Evolutionary conservation across 2,329 filamentous ascomycete genomes (phyloP).

Genomic region (Emmonsia crescens): DNA sequence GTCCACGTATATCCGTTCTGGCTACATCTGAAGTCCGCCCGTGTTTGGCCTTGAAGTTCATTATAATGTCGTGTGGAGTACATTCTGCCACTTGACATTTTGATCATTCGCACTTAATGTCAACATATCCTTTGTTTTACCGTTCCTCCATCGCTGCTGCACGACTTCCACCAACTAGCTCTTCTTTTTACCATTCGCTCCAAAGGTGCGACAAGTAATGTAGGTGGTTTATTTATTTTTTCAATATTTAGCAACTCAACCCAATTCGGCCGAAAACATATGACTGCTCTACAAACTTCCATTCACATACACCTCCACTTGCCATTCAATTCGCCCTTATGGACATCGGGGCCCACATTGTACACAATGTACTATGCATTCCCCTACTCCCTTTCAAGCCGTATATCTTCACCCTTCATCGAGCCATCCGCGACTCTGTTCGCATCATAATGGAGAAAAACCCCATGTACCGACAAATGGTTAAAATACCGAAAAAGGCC

Average conservation of each 20-base stretch:
- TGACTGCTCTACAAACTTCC: background rate
- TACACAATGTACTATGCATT: background rate
- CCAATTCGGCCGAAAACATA: background rate
- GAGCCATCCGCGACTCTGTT: background rate
- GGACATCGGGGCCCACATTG: background rate
- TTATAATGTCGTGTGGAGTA: background rate
- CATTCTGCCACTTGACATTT: background rate
- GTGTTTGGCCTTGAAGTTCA: background rate
- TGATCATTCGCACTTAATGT: background rate
- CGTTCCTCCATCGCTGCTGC: background rate
- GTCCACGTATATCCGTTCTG: background rate
- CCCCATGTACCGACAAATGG: no score
- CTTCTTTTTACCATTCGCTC: background rate
- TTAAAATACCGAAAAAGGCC: no score
- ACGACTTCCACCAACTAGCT: background rate
- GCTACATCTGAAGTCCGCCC: background rate
- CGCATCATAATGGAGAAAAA: background rate
- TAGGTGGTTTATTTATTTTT: background rate
- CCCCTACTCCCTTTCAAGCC: no score
- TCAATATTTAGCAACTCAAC: background rate
- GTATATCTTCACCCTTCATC: background rate
- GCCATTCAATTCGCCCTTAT: background rate
- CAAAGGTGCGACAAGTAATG: background rate
- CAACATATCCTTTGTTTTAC: background rate
- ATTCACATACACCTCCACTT: background rate